Evolutionary conservation across 1,139 yeast species (phyloP).

Genomic region (Zygoascus sp.): DNA sequence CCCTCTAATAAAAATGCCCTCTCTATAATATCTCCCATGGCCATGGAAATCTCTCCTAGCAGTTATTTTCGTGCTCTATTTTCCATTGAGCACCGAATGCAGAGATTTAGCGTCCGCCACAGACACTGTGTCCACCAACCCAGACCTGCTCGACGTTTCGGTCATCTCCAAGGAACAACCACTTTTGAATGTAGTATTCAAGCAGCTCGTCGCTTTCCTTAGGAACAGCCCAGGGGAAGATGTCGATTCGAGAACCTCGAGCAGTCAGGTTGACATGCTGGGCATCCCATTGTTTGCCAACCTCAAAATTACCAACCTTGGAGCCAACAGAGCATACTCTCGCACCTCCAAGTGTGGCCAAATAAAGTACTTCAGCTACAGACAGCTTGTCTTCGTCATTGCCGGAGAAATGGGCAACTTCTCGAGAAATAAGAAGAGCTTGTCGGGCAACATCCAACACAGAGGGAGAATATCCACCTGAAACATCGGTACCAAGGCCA

Average conservation of each 20-base stretch:
- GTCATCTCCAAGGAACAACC: constrained; percentile 96
- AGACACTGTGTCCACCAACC: constrained; percentile 69
- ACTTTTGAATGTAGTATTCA: constrained; percentile 60
- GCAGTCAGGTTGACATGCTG: constrained; percentile 64
- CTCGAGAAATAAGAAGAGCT: constrained; percentile 79
- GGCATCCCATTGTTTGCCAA: constrained; percentile 79
- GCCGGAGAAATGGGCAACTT: constrained; percentile 59
- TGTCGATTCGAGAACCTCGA: constrained; percentile 57
- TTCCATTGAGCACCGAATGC: not conserved
- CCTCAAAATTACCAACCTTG: constrained; percentile 62
- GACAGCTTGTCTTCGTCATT: constrained; percentile 50
- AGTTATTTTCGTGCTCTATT: too few species aligned
- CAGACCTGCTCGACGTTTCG: constrained; percentile 77
- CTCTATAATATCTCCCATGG: too few species aligned
- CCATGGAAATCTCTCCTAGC: too few species aligned
- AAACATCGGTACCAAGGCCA: constrained; percentile 84
- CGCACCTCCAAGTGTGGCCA: constrained; percentile 93
- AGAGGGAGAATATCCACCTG: constrained; percentile 86
- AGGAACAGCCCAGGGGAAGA: constrained; percentile 63
- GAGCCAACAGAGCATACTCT: constrained; percentile 58
- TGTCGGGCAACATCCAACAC: constrained; percentile 72
- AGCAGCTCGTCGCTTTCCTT: constrained; percentile 18
- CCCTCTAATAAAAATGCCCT: not conserved
- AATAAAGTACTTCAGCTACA: constrained; percentile 65
- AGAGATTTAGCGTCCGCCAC: constrained; percentile 20